A percentile compares a stretch with the other conserved stretches of the same genome.
Conservation (phyloP, 306 rosid genomes). For the Parietaria judaica region DNA sequence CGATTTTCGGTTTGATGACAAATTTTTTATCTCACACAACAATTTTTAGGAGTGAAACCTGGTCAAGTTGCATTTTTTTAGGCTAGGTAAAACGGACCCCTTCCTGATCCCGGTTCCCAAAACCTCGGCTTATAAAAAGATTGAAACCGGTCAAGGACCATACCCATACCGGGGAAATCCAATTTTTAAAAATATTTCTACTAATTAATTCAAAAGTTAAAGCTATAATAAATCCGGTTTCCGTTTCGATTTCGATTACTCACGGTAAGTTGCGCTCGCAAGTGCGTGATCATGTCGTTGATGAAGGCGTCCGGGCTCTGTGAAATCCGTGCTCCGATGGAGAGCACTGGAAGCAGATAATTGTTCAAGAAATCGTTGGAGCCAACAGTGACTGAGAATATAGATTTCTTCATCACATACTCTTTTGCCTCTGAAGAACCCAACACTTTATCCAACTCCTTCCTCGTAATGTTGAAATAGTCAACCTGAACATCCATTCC, state of each 20-base stretch:
- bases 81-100: too few species aligned
- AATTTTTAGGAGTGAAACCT: too few species aligned
- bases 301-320: slow-evolving; percentile 66
- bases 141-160: too few species aligned
- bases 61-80: too few species aligned
- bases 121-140: too few species aligned
- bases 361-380: slow-evolving; percentile 87
- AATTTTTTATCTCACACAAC: too few species aligned
- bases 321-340: slow-evolving; percentile 77
- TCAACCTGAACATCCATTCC: slow-evolving; percentile 92
- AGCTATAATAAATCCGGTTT: too few species aligned
- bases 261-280: slow-evolving; percentile 64
- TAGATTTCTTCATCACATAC: slow-evolving; percentile 46
- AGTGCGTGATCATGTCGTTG: slow-evolving; percentile 64
- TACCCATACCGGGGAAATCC: too few species aligned
- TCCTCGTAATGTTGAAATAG: slow-evolving; percentile 70
- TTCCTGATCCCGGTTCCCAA: too few species aligned
- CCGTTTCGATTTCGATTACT: background rate
- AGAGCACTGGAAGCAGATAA: slow-evolving; percentile 80
- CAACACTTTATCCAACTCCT: slow-evolving; percentile 50
- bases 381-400: slow-evolving; percentile 70
- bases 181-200: too few species aligned
- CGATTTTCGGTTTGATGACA: too few species aligned
- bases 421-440: slow-evolving; percentile 61
- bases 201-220: too few species aligned